Percentiles rank a stretch among this genome's conserved stretches.
phyloP scores from a whole-genome alignment of 768 basidiomycete species.

The Tricholoma saponaceum region DNA sequence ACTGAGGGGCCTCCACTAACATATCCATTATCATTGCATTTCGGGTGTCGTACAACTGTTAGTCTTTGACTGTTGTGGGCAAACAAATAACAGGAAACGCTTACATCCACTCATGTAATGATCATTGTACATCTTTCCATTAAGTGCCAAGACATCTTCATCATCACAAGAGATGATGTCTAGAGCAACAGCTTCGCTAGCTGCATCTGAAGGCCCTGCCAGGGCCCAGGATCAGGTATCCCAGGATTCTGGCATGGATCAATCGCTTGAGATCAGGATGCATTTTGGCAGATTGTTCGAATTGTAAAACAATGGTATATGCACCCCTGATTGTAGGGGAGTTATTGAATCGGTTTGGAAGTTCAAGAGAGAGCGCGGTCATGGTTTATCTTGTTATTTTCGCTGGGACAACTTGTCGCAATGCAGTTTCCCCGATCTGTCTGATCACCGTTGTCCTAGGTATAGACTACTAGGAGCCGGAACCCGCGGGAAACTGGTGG shows the following conservation, averaged over 20 bases:
- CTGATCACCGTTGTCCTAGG: too few species aligned
- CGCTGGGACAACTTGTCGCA: too few species aligned
- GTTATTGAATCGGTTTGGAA: not conserved
- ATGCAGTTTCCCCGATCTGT: too few species aligned
- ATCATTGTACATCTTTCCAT: slow-evolving; percentile 23
- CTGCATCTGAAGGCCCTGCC: not conserved
- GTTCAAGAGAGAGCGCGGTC: not conserved
- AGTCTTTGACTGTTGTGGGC: not conserved
- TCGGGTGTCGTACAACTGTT: not conserved
- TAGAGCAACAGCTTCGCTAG: not conserved
- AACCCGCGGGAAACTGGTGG: too few species aligned
- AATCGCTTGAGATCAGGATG: not conserved
- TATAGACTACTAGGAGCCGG: too few species aligned
- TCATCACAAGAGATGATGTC: slow-evolving; percentile 20
- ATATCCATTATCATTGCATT: not conserved
- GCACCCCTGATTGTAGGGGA: not conserved
- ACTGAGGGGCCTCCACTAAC: slow-evolving; percentile 3
- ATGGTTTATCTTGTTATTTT: too few species aligned
- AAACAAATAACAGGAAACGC: slow-evolving; percentile 6
- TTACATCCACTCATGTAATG: slow-evolving; percentile 24
- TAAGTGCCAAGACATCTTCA: slow-evolving; percentile 12
- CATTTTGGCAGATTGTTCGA: not conserved
- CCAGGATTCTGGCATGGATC: slow-evolving; percentile 3
- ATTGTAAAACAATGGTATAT: not conserved
- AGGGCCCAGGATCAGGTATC: slow-evolving; percentile 3